Conservation (phyloP, 1,284 basidiomycete genomes). For the Peniophora sp. region DNA sequence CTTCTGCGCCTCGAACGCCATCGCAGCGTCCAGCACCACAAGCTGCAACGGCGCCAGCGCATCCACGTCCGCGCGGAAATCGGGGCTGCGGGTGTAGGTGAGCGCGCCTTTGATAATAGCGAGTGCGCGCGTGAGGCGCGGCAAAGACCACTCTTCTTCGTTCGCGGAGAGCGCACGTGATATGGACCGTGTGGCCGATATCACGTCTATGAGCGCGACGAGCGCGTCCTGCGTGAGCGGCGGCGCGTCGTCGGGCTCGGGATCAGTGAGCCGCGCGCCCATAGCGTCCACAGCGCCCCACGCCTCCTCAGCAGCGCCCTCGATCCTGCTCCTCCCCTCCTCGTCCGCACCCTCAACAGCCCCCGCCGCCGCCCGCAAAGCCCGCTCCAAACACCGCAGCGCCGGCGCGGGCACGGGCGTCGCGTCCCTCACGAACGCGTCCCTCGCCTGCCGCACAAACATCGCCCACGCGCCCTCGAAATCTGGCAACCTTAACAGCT, state of each 20-base stretch:
- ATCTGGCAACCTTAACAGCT: slow-evolving; percentile 64
- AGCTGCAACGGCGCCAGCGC: slow-evolving; percentile 76
- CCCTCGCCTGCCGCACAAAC: slow-evolving; percentile 63
- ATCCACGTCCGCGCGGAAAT: slow-evolving; percentile 86
- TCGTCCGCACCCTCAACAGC: slow-evolving; percentile 20
- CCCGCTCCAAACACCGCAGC: slow-evolving; percentile 74
- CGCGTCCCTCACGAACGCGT: slow-evolving; percentile 63
- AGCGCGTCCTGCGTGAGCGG: slow-evolving; percentile 84
- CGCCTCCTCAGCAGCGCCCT: slow-evolving; percentile 47
- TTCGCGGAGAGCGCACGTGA: slow-evolving; percentile 31
- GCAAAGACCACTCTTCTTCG: slow-evolving; percentile 55
- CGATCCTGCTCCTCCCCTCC: slow-evolving; percentile 33
- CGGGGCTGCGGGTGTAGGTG: slow-evolving; percentile 76
- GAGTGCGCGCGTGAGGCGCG: slow-evolving; percentile 62
- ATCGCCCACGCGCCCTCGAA: slow-evolving; percentile 67
- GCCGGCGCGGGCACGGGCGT: slow-evolving; percentile 71
- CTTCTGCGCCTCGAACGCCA: slow-evolving; percentile 51
- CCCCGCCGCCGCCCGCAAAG: slow-evolving; percentile 47
- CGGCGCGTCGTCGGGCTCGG: slow-evolving; percentile 17
- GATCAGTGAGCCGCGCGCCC: slow-evolving; percentile 39
- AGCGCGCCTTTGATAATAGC: slow-evolving; percentile 70
- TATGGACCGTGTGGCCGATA: slow-evolving; percentile 49
- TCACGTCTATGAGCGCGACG: slow-evolving; percentile 70
- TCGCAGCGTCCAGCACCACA: slow-evolving; percentile 63
- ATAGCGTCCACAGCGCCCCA: slow-evolving; percentile 71